Base-by-base conservation (phyloP, 225 moss, liverwort and hornwort species). In the Sphagnum tenellum region DNA sequence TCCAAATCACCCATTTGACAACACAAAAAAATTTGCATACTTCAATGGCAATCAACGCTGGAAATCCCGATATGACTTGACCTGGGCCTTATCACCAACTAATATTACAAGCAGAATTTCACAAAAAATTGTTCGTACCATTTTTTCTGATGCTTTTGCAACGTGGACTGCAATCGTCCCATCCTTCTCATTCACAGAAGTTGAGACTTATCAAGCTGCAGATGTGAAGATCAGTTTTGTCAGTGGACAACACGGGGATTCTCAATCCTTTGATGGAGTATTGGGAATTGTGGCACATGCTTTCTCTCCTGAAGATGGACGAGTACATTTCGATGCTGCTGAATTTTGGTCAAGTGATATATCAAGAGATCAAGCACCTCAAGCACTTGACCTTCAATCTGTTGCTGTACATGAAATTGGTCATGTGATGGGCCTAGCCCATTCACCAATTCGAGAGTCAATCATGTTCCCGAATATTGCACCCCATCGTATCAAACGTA, bases 371-470 rank as follows among this genome's bases (percentile, higher is more conserved):
- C 73, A 67, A 57, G 65, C 79, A 3, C 79, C 82, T 5, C 45
- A 74, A 61, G 86, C 86, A 3, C 57, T 86, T 60, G 82, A 86
- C 64, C 82, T 86, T 49, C 61, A 68, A 2, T 74, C 82, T 4
- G 86, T 86, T 13, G 86, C 76, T 13, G 74, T 86, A 57, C 86
- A 86, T 49, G 86, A 86, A 63, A 73, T 86, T 3, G 86, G 86
- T 7, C 86, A 86, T 47, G 79, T 86, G 55, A 74, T 86, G 47
- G 86, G 82, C 53, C 76, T 82, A 3, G 79, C 74, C 3, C 86
- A 82, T 50, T 86, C 82, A 4, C 76, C 73, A 8, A 54, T 74
- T 50, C 67, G 68, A 1, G 7, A 77, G n/a, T 82, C 82, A 5
- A 79, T 86, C 49, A 82, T 86, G 86, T 86, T 78, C 70, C 82